Evolutionary conservation across 148 eudicot species (phyloP).

Genomic region (Selenicereus undatus): DNA sequence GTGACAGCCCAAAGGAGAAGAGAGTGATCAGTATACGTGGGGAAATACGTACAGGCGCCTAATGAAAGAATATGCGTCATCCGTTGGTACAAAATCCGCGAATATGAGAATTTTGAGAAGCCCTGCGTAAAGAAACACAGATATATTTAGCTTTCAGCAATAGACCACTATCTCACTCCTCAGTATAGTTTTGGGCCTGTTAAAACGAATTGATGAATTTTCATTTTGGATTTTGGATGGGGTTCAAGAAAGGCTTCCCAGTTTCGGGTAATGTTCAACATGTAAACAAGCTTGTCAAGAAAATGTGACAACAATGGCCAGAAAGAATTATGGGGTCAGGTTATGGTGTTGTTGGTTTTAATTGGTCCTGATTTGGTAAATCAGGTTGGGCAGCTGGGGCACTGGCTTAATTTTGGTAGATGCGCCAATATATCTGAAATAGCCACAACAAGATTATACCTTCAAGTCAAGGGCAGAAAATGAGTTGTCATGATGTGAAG

Average conservation of each 20-base stretch:
- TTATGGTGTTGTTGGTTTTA: no score
- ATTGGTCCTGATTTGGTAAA: background rate
- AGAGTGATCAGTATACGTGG: slow-evolving; percentile 24
- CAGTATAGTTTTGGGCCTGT: background rate
- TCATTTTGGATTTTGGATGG: no score
- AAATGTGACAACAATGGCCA: background rate
- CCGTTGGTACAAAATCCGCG: slow-evolving; percentile 22
- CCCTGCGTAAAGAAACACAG: slow-evolving; percentile 24
- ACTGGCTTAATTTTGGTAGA: background rate
- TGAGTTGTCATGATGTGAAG: slow-evolving; percentile 47
- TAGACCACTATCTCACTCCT: background rate
- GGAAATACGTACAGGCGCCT: slow-evolving; percentile 27
- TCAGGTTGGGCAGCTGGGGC: background rate
- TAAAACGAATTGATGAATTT: background rate
- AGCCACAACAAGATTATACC: slow-evolving; percentile 23
- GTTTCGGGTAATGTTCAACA: background rate
- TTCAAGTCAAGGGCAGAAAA: slow-evolving; percentile 24
- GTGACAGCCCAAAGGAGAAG: slow-evolving; percentile 5
- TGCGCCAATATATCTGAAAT: background rate
- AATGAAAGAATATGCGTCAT: slow-evolving; percentile 30
- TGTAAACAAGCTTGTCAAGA: no score
- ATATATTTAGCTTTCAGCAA: background rate
- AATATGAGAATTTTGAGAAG: slow-evolving; percentile 10
- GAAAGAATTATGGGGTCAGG: background rate
- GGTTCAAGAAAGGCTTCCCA: background rate